Conservation (phyloP, 1,284 basidiomycete genomes). For the Cutaneotrichosporon sp. region DNA sequence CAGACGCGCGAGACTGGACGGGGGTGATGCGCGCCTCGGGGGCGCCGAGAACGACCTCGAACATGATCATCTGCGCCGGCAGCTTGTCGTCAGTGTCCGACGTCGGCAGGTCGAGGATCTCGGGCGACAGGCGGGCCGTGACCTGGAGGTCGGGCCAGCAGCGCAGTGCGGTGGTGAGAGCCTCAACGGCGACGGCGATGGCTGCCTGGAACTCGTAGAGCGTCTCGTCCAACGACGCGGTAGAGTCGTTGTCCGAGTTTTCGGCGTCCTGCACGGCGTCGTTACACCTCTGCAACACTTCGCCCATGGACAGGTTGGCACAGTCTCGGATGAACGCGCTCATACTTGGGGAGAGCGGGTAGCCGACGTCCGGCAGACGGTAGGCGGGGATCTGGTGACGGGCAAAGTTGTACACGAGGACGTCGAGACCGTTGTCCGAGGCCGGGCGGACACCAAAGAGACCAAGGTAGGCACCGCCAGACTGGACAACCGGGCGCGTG, state of each 20-base stretch:
- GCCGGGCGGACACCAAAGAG: conserved; percentile 57
- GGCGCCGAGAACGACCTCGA: conserved; percentile 57
- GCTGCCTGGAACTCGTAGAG: conserved; percentile 58
- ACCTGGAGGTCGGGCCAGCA: conserved; percentile 55
- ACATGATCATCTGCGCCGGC: conserved; percentile 54
- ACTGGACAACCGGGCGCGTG: conserved; percentile 57
- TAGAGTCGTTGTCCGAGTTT: conserved; percentile 40
- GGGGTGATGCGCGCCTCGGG: conserved; percentile 46
- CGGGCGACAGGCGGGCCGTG: conserved; percentile 56
- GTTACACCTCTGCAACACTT: conserved; percentile 53
- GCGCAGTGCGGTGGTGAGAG: conserved; percentile 54
- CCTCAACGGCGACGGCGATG: conserved; percentile 57
- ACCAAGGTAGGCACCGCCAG: conserved; percentile 57
- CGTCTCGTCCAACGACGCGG: conserved; percentile 47
- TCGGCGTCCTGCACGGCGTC: conserved; percentile 50
- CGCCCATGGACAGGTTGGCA: conserved; percentile 54
- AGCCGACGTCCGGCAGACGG: conserved; percentile 57
- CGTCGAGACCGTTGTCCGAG: conserved; percentile 52
- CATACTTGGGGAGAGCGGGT: conserved; percentile 53
- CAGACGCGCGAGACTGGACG: conserved; percentile 47
- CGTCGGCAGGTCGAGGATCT: conserved; percentile 56
- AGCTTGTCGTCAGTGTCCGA: conserved; percentile 45
- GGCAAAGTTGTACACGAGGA: conserved; percentile 59
- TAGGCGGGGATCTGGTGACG: conserved; percentile 59
- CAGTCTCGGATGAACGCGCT: conserved; percentile 53